Evolutionary conservation across 225 moss, liverwort and hornwort species (phyloP), one percentile per base, ranked within the genome.

Genomic region (Marchantia paleacea): DNA sequence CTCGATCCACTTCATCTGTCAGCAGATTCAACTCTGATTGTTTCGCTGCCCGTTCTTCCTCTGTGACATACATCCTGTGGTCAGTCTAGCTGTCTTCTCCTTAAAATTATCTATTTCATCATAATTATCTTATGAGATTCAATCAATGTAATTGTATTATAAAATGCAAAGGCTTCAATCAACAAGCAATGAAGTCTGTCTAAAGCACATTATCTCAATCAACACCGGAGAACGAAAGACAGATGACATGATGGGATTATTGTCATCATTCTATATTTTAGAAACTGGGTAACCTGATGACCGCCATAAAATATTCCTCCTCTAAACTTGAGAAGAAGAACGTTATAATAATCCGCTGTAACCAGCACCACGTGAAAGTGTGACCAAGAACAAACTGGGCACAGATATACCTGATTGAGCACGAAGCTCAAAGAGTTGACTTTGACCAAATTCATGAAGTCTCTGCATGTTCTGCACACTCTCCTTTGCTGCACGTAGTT

Each of bases 381-480:
- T 69, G 47, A 29, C 10, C 26, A 11, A 66, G 10, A 29, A 10
- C 10, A 66, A 29, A 10, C 12, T 24, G 50, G 11, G 50, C 20
- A 6, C 24, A 52, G 1, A 4, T n/a, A 69, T 83, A 97, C 97
- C 94, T 89, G 97, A 94, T 87, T 97, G 94, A 63, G 97, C 88
- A 28, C 91, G 93, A 53, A 97, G 85, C 83, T 94, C 92, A 85
- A 97, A 97, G 25, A 97, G 88, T 81, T 97, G 97, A 81, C 92
- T 94, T 85, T 97, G 97, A 39, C 97, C 97, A 85, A 93, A 93
- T 75, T 97, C 94, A 82, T 97, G 94, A 85, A 94, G 92, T 70
- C 93, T 89, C 86, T 97, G 97, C 92, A 94, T 97, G 80, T 94
- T 93, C 78, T 94, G 97, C 75, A 97, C 93, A 81, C 92, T 94